A percentile compares a stretch with the other conserved stretches of the same genome.
Evolutionary conservation across 345 rosid species (phyloP).

Genomic region (Laguncularia racemosa): DNA sequence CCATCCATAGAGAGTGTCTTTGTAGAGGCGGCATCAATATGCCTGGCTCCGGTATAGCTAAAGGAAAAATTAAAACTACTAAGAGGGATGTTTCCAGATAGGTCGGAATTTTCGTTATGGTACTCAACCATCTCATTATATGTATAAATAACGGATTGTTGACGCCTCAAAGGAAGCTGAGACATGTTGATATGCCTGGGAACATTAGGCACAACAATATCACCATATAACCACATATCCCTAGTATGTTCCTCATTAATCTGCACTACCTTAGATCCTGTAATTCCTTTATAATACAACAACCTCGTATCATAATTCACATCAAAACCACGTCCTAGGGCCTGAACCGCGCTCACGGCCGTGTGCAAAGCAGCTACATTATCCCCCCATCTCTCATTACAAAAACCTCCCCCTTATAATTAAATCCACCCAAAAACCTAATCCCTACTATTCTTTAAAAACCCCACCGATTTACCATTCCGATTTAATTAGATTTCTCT

Average conservation of each 20-base stretch:
- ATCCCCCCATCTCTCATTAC: constrained; percentile 31
- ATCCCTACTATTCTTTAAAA: background rate
- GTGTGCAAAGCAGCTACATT: constrained; percentile 45
- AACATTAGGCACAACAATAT: constrained; percentile 34
- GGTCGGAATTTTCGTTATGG: constrained; percentile 42
- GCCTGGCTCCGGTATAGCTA: constrained; percentile 53
- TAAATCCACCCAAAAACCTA: background rate
- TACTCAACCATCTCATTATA: constrained; percentile 65
- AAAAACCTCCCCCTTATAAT: background rate
- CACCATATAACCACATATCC: constrained; percentile 36
- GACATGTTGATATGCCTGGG: constrained; percentile 43
- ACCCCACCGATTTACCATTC: background rate
- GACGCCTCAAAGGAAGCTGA: constrained; percentile 27
- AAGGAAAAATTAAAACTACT: constrained; percentile 66
- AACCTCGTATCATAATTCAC: constrained; percentile 65
- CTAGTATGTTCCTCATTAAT: constrained; percentile 43
- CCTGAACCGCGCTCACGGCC: constrained; percentile 54
- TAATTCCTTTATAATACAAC: constrained; percentile 60
- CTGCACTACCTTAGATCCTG: constrained; percentile 46
- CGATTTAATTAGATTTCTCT: too few species aligned
- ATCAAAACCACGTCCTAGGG: constrained; percentile 69
- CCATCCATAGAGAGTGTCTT: constrained; percentile 64
- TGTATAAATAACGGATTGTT: constrained; percentile 34
- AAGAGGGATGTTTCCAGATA: constrained; percentile 39
- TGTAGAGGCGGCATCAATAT: constrained; percentile 45